Conservation (phyloP, 108 stramenopile species). For the Skeletonema menzelii region DNA sequence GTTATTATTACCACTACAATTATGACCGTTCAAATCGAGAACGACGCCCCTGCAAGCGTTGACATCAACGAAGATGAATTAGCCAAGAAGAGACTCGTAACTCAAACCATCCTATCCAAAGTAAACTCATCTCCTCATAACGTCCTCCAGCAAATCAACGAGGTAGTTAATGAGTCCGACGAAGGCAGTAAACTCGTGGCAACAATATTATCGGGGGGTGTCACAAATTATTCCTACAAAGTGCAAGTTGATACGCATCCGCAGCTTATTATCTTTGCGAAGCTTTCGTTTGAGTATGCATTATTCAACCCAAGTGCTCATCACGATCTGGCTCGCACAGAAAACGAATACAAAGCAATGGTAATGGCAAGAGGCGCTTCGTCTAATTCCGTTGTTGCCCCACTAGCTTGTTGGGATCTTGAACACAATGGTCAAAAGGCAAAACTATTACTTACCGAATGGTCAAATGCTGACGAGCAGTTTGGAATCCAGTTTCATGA, state of each 20-base stretch:
- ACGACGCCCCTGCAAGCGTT: too few relatives aligned
- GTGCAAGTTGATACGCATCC: not conserved
- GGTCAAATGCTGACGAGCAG: slow-evolving; percentile 6
- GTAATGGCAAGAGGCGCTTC: not conserved
- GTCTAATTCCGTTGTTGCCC: not conserved
- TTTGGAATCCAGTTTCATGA: slow-evolving; percentile 6
- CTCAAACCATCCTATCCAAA: not conserved
- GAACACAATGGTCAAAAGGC: not conserved
- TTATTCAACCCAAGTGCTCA: slow-evolving; percentile 6
- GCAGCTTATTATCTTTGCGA: not conserved
- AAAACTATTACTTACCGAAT: slow-evolving; percentile 7
- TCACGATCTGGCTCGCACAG: slow-evolving; percentile 1
- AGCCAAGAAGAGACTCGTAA: not conserved
- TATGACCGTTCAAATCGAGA: too few relatives aligned
- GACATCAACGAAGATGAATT: not conserved
- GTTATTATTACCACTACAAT: too few relatives aligned
- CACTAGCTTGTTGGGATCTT: not conserved
- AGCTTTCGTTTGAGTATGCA: slow-evolving; percentile 14
- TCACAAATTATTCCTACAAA: slow-evolving; percentile 19
- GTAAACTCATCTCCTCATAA: not conserved
- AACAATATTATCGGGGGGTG: slow-evolving; percentile 2
- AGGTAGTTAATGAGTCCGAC: not conserved
- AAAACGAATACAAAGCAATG: slow-evolving; percentile 11
- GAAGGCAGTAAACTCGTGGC: not conserved
- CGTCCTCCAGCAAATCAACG: not conserved